A percentile compares a stretch with the other conserved stretches of the same genome.
Conservation (phyloP, 805 yeast species). For the Starmerella vaccinii region DNA sequence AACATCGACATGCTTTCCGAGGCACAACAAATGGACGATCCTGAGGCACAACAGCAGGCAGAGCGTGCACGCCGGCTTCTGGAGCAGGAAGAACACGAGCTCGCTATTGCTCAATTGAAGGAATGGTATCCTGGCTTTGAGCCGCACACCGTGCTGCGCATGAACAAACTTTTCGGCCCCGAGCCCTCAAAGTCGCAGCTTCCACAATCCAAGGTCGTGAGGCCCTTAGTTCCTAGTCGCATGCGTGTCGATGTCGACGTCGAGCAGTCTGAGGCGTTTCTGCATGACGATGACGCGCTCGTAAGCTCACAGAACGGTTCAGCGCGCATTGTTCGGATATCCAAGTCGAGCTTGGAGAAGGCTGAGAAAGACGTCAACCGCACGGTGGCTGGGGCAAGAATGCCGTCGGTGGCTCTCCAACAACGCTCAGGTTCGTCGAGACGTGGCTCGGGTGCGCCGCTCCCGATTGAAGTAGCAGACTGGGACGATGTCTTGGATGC, state of each 20-base stretch:
- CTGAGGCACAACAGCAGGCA: conserved; percentile 6
- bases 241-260: conserved; percentile 49
- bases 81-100: conserved; percentile 18
- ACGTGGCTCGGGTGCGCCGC: conserved; percentile 6
- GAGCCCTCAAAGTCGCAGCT: conserved; percentile 46
- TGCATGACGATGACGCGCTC: neutral
- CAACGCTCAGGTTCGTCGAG: neutral
- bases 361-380: neutral
- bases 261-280: conserved; percentile 49
- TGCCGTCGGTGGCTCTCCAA: too few species aligned
- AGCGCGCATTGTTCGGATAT: neutral
- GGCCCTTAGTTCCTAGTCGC: conserved; percentile 43
- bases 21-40: neutral
- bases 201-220: conserved; percentile 36
- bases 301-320: neutral
- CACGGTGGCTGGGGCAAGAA: neutral
- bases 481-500: conserved; percentile 36
- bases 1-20: conserved; percentile 9
- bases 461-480: conserved; percentile 25
- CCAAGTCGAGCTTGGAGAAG: neutral
- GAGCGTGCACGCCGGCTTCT: conserved; percentile 16
- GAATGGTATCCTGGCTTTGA: conserved; percentile 54
- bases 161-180: conserved; percentile 58
- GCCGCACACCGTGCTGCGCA: conserved; percentile 45
- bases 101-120: conserved; percentile 25